These are phyloP conservation scores for Coccomyxa subellipsoidea DNA, from an alignment of 163 green algal genomes.

Conservation along the genomic window DNA sequence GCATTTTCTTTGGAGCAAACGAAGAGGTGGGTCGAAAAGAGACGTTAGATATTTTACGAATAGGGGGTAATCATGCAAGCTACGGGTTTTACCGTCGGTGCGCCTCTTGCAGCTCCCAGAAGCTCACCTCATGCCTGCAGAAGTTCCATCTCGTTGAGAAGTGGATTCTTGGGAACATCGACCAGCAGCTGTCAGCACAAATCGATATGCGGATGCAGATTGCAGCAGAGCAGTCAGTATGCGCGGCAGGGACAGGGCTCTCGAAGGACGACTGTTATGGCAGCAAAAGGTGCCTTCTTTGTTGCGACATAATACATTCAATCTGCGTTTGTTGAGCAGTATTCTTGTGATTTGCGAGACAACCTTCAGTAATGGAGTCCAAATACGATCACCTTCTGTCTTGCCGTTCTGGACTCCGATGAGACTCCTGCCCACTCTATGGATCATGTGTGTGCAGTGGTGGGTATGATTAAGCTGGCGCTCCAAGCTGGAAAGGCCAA, in stretches of 20 bases:
- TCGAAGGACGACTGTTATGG: conserved; percentile 41
- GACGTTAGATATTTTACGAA: no score
- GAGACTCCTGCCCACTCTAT: not conserved
- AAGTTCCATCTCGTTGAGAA: not conserved
- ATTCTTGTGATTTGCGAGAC: no score
- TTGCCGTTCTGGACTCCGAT: no score
- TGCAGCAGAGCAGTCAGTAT: not conserved
- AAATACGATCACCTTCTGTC: no score
- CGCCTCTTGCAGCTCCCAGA: not conserved
- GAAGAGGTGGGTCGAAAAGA: no score
- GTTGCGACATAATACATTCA: no score
- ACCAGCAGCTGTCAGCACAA: not conserved
- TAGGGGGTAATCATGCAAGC: not conserved
- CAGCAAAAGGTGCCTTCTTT: conserved; percentile 39
- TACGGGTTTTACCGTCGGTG: not conserved
- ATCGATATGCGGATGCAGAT: not conserved
- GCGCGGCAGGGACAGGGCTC: not conserved
- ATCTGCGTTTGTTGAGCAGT: no score
- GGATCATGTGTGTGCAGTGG: conserved; percentile 54
- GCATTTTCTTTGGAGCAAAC: no score
- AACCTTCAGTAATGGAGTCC: no score
- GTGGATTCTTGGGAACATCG: not conserved
- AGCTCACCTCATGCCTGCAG: not conserved
- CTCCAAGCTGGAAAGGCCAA: conserved; percentile 98
- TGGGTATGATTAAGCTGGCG: conserved; percentile 95